phyloP scores from a whole-genome alignment of 163 green algal species.

The Scenedesmus sp. region DNA sequence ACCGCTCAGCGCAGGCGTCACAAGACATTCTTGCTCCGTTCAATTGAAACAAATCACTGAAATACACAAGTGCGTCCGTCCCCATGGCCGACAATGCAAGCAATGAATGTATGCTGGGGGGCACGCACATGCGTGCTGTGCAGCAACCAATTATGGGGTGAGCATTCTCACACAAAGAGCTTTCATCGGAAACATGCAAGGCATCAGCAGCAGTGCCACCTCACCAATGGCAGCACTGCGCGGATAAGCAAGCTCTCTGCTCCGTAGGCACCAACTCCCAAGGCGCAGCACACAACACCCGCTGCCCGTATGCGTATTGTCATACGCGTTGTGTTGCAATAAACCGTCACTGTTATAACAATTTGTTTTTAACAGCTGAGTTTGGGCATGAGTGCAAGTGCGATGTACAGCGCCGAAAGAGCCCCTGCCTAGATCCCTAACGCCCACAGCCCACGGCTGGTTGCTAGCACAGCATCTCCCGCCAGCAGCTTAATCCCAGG shows the following conservation, averaged over 20 bases:
- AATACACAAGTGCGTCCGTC: neutral
- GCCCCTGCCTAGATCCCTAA: neutral
- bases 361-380: neutral
- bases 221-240: neutral
- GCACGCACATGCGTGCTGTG: conserved; percentile 52
- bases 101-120: conserved; percentile 28
- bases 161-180: conserved; percentile 28
- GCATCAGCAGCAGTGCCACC: neutral
- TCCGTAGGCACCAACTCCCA: neutral
- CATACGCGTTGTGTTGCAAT: no score
- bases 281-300: neutral
- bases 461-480: conserved; percentile 24
- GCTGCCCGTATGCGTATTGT: neutral
- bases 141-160: conserved; percentile 43
- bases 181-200: neutral
- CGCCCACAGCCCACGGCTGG: conserved; percentile 36
- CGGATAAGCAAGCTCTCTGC: neutral
- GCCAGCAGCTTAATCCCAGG: conserved; percentile 40
- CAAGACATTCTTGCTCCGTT: neutral
- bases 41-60: neutral
- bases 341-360: conserved; percentile 6
- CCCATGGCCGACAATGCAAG: neutral
- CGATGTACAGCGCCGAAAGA: neutral
- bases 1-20: neutral
- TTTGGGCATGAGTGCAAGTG: neutral